Evolutionary conservation across 768 basidiomycete species (phyloP).

Genomic region (Mycena albidolilacea): DNA sequence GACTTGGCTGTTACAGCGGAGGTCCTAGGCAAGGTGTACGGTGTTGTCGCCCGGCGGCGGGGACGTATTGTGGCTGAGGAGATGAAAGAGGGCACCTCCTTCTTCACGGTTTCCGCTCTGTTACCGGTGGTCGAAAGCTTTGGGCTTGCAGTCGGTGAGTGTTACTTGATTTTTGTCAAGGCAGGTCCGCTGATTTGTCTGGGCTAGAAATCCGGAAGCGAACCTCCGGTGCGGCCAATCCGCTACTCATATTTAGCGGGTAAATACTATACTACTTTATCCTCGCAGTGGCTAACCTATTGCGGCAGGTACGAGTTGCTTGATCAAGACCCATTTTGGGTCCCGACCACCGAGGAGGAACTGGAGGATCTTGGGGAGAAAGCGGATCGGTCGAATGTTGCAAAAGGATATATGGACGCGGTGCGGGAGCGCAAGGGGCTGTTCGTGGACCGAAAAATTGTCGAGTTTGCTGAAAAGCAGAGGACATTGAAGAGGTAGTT

Average conservation of each 20-base stretch:
- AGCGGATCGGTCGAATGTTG: constrained; percentile 93
- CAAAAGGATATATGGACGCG: constrained; percentile 91
- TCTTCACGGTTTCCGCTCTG: constrained; percentile 93
- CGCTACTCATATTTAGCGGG: constrained; percentile 97
- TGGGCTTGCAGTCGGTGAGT: constrained; percentile 94
- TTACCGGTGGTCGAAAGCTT: constrained; percentile 98
- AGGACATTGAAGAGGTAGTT: constrained; percentile 81
- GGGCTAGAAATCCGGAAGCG: constrained; percentile 91
- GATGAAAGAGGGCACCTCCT: constrained; percentile 97
- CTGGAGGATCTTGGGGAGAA: constrained; percentile 98
- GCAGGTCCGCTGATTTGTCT: background rate
- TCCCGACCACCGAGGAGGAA: constrained; percentile 96
- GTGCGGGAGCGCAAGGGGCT: constrained; percentile 95
- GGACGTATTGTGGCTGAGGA: constrained; percentile 97
- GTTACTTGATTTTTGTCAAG: background rate
- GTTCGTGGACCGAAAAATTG: constrained; percentile 95
- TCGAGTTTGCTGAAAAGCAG: constrained; percentile 98
- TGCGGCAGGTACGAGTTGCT: constrained; percentile 87
- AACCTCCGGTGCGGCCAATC: constrained; percentile 97
- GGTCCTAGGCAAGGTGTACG: constrained; percentile 97
- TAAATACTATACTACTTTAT: constrained; percentile 51
- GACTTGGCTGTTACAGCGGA: constrained; percentile 73
- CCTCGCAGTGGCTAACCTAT: constrained; percentile 35
- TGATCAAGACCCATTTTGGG: constrained; percentile 97
- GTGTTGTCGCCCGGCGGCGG: constrained; percentile 91